Percentiles rank a stretch among this genome's conserved stretches.
Evolutionary conservation across 2,329 filamentous ascomycete genomes (phyloP).

Genomic region (Aspergillus spinulosporus): DNA sequence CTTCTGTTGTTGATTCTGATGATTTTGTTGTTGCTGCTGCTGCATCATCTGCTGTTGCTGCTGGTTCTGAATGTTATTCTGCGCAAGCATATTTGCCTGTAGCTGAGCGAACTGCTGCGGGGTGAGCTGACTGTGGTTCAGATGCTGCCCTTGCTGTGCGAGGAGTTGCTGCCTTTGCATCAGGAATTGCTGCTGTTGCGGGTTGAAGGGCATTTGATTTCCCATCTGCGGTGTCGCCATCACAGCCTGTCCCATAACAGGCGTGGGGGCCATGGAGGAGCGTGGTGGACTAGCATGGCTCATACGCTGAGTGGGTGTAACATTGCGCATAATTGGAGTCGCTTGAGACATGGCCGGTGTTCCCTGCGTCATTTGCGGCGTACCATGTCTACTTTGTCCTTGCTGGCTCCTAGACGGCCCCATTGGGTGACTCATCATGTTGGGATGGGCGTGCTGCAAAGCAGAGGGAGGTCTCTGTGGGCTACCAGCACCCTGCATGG

Average conservation of each 20-base stretch:
- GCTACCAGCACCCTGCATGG: constrained; percentile 49
- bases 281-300: constrained; percentile 48
- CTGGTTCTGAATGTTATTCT: constrained; percentile 48
- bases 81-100: constrained; percentile 47
- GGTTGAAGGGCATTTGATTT: constrained; percentile 38
- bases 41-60: constrained; percentile 44
- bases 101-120: constrained; percentile 45
- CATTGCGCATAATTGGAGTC: constrained; percentile 50
- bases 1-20: constrained; percentile 30
- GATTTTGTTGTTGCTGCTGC: constrained; percentile 34
- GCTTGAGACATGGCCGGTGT: constrained; percentile 50
- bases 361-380: constrained; percentile 49
- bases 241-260: constrained; percentile 47
- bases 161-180: constrained; percentile 42
- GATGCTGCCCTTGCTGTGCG: constrained; percentile 39
- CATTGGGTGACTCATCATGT: constrained; percentile 49
- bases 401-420: constrained; percentile 47
- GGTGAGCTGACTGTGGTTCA: constrained; percentile 38
- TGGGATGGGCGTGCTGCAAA: constrained; percentile 50
- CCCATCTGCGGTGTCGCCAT: constrained; percentile 43
- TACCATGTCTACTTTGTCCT: constrained; percentile 50
- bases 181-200: constrained; percentile 41
- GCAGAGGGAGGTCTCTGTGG: constrained; percentile 48
- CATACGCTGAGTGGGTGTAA: constrained; percentile 49
- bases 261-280: constrained; percentile 45